Evolutionary conservation across 352 stramenopile genomes (phyloP), one percentile per base, ranked within the genome.

Genomic region (Pythium sp.): DNA sequence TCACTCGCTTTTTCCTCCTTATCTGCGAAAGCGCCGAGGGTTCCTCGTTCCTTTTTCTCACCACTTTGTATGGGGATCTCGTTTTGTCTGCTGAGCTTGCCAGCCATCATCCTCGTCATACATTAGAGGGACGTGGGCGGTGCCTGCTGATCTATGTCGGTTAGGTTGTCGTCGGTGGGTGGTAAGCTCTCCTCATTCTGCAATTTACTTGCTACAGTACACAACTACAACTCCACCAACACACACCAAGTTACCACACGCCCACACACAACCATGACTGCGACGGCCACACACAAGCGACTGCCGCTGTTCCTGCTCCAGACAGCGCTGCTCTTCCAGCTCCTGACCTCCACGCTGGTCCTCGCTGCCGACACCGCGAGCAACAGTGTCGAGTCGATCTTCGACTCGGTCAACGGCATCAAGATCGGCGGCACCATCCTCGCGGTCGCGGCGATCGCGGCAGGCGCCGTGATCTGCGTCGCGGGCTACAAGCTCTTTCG

Each of bases 401-500:
- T 87, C 56, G 62, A 72, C 58, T 81, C 75, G 57, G 72, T 72
- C 28, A 49, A 81, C 7, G 70, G 76, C 9, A 61, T 87, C 59
- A 77, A 77, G 57, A 20, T 80, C 38, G 76, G 74, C 24, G 73
- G 72, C 11, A 76, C 57, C n/a, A 62, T 90, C 30, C 14, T 87
- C 26, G 80, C 77, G n/a, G 58, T 74, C 24, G 24, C 72, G 18
- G 78, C 78, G 20, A 81, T 90, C 11, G 69, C 65, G 26, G 55
- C 75, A 28, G 84, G 84, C 41, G 58, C 61, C 0, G 30, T 90
- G 43, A 69, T 90, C 60, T 73, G 80, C 54, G 49, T 82, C 7
- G 70, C 78, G 34, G 86, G 86, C 58, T 93, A 93, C 71, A 78
- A 80, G 9, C 66, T 91, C 60, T 86, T 93, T 65, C 79, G 81